Percentiles rank a stretch among this genome's conserved stretches.
Conservation (phyloP, 2,329 filamentous ascomycete genomes). For the Curvularia sp. region DNA sequence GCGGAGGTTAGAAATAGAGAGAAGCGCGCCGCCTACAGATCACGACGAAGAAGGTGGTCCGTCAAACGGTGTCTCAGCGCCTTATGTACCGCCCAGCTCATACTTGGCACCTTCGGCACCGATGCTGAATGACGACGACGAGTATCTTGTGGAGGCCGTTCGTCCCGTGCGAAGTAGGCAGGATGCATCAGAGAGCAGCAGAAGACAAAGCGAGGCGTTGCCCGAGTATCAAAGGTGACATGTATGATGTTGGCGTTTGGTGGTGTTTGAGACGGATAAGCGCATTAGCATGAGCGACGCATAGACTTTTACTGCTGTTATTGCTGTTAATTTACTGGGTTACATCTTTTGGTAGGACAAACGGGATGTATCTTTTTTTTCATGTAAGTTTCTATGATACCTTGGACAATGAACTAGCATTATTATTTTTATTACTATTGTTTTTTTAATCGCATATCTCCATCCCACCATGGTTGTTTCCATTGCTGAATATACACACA, state of each 20-base stretch:
- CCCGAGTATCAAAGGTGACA: conserved; percentile 42
- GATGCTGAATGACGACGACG: conserved; percentile 45
- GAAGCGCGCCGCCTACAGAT: conserved; percentile 51
- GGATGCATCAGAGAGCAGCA: conserved; percentile 11
- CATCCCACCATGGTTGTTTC: not conserved
- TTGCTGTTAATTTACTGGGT: not conserved
- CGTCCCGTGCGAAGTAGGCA: conserved; percentile 27
- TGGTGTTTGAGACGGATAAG: not conserved
- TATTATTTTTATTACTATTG: not conserved
- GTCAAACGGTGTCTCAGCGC: conserved; percentile 27
- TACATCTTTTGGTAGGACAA: not conserved
- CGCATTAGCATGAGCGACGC: not conserved
- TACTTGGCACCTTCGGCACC: conserved; percentile 41
- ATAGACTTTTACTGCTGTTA: not conserved
- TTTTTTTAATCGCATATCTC: no score
- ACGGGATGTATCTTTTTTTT: not conserved
- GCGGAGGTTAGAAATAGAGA: conserved; percentile 50
- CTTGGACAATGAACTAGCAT: not conserved
- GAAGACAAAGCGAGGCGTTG: conserved; percentile 37
- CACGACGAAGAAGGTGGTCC: conserved; percentile 31
- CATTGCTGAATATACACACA: not conserved
- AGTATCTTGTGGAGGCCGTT: conserved; percentile 41
- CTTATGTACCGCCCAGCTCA: conserved; percentile 16
- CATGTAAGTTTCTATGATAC: conserved; percentile 1
- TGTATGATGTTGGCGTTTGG: conserved; percentile 11